Base-by-base conservation (phyloP, 805 yeast genomes). In the Sugiyamaella boreocaroliniensis region DNA sequence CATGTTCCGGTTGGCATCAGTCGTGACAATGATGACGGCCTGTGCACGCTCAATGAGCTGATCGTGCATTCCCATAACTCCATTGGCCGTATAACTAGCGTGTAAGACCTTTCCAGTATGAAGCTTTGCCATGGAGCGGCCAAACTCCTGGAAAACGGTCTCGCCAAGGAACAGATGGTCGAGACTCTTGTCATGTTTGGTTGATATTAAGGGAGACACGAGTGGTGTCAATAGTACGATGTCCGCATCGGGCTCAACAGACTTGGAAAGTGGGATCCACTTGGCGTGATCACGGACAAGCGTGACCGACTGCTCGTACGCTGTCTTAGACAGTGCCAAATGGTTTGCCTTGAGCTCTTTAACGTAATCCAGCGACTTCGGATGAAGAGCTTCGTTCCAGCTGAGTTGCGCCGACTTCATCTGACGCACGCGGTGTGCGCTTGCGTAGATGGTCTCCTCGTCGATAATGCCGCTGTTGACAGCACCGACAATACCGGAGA, bases 1-100 rank as follows among this genome's bases (percentile, higher is more conserved):
- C 77, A 79, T 76, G 62, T 81, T 80, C 53, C 83, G 66, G 29
- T 77, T 68, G 10, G 83, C 82, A 57, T 80, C 84, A 3, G 83
- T 78, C 9, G 83, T 65, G 32, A 65, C 61, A 12, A 65, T 55
- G 34, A 65, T 77, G 32, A 80, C 68, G 10, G 78, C 75, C 51
- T 76, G 76, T 6, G 81, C 71, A 47, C 72, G 69, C 47, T 77
- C 80, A 26, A 80, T 78, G 49, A 80, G 69, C 29, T 71, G 67
- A 60, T 80, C 85, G 58, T 81, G 85, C 40, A 77, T 63, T 14
- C 73, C 67, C n/a, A 82, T 77, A 26, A 81, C 68, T 76, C 83
- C 69, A 52, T 65, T 65, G 22, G 68, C 69, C 0, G 84, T 79
- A 58, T 81, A 81, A 1, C 82, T 75, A 1, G 83, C 77, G 61